Percentiles rank a stretch among this genome's conserved stretches.
Conservation (phyloP, 805 yeast species). For the Metschnikowia kofuensis region DNA sequence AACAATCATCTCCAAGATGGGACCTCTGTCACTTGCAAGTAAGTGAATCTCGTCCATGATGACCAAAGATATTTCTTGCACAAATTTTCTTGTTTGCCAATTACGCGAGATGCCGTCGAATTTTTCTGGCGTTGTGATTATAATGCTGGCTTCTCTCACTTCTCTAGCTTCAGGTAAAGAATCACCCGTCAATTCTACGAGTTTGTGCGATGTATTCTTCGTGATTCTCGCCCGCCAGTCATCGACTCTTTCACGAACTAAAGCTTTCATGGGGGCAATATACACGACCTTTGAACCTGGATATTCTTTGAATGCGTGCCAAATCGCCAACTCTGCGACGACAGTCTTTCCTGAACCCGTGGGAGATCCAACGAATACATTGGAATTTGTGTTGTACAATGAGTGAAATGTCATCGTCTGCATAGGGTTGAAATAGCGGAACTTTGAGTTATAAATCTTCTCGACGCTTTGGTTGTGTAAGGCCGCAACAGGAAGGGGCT, state of each 20-base stretch:
- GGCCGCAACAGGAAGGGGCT: constrained; percentile 84
- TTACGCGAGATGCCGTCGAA: constrained; percentile 85
- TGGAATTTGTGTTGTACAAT: constrained; percentile 71
- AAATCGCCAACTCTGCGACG: constrained; percentile 93
- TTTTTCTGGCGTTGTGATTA: constrained; percentile 82
- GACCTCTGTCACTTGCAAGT: constrained; percentile 83
- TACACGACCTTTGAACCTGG: constrained; percentile 82
- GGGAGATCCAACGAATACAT: constrained; percentile 93
- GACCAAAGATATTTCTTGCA: constrained; percentile 68
- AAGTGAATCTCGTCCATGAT: constrained; percentile 86
- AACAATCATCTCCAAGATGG: constrained; percentile 85
- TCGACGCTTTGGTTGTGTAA: constrained; percentile 68
- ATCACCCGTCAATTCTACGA: constrained; percentile 83
- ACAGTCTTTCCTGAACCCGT: constrained; percentile 98
- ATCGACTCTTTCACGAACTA: constrained; percentile 78
- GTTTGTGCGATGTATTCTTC: constrained; percentile 42
- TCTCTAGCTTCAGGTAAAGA: constrained; percentile 69
- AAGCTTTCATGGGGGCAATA: constrained; percentile 88
- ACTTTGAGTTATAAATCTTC: constrained; percentile 60
- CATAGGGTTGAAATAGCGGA: constrained; percentile 94
- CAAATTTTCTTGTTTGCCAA: constrained; percentile 78
- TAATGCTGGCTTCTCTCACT: constrained; percentile 66
- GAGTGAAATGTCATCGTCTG: constrained; percentile 96
- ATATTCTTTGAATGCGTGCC: constrained; percentile 87
- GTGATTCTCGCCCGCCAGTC: constrained; percentile 67